These are phyloP conservation scores for Mychonastes homosphaera DNA, from an alignment of 139 green algal genomes.

Conservation along the genomic window DNA sequence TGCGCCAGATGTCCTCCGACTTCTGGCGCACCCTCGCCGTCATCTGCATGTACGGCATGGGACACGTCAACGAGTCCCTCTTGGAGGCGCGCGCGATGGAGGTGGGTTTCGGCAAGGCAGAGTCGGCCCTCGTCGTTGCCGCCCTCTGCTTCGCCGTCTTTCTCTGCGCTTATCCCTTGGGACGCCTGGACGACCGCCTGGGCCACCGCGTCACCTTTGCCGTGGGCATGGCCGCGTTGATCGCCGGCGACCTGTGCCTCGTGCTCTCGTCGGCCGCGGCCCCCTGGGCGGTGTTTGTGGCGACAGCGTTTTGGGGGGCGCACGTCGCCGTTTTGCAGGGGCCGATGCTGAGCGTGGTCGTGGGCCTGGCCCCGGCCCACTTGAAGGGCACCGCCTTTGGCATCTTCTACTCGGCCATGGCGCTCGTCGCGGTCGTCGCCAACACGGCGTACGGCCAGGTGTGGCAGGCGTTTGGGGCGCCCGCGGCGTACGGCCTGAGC, in stretches of 20 bases:
- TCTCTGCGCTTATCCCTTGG: constrained; percentile 39
- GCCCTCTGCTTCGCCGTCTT: constrained; percentile 32
- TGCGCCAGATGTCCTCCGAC: constrained; percentile 31
- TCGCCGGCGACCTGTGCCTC: constrained; percentile 38
- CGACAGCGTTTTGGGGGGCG: constrained; percentile 38
- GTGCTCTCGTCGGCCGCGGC: constrained; percentile 25
- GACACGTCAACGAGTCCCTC: constrained; percentile 43
- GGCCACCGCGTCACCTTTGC: constrained; percentile 31
- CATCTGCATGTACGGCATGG: constrained; percentile 33
- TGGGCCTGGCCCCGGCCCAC: constrained; percentile 27
- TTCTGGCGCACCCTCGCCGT: constrained; percentile 46
- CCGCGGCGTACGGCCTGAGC: constrained; percentile 25
- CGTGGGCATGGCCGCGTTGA: constrained; percentile 34
- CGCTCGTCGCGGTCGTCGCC: constrained; percentile 27
- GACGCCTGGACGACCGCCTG: constrained; percentile 38
- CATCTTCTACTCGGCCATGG: constrained; percentile 57
- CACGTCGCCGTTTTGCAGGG: constrained; percentile 41
- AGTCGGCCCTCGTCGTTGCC: constrained; percentile 43
- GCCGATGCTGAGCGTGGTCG: constrained; percentile 41
- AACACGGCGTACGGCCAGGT: constrained; percentile 42
- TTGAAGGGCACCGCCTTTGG: constrained; percentile 50
- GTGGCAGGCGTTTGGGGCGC: constrained; percentile 30
- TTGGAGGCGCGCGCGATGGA: constrained; percentile 39
- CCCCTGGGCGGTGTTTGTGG: constrained; percentile 32
- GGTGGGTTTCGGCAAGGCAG: constrained; percentile 48